Conservation (phyloP, 208 protist genomes). For the Leishmania braziliensis region DNA sequence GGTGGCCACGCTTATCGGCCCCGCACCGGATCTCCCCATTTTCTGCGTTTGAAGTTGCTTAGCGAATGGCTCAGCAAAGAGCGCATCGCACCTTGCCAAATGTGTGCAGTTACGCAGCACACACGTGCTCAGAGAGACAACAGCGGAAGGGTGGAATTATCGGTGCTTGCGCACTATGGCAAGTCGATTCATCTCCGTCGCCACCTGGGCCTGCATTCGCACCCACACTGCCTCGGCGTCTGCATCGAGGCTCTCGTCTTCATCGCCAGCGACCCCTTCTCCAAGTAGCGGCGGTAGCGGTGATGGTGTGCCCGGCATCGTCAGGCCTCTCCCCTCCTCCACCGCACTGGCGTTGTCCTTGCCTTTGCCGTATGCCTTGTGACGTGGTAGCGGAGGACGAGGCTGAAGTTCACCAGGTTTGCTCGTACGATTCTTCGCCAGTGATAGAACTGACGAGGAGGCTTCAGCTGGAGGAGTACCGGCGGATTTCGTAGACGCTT, state of each 20-base stretch:
- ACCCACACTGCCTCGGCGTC: conserved; percentile 38
- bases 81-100: not conserved
- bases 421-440: not conserved
- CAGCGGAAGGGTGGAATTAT: not conserved
- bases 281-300: not conserved
- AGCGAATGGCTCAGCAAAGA: too few species aligned
- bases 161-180: conserved; percentile 57
- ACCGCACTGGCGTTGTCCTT: not conserved
- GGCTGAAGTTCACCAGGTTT: not conserved
- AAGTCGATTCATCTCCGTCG: conserved; percentile 53
- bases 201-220: conserved; percentile 40
- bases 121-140: not conserved
- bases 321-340: not conserved
- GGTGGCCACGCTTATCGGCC: too few species aligned
- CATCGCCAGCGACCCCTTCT: not conserved
- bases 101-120: conserved; percentile 10
- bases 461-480: not conserved
- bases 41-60: too few species aligned
- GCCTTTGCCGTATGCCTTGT: not conserved
- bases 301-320: not conserved
- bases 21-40: too few species aligned
- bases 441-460: not conserved
- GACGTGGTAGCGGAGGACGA: not conserved
- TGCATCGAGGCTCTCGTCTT: not conserved
- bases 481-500: not conserved